Evolutionary conservation across 345 rosid species (phyloP).

Genomic region (Acer saccharum): DNA sequence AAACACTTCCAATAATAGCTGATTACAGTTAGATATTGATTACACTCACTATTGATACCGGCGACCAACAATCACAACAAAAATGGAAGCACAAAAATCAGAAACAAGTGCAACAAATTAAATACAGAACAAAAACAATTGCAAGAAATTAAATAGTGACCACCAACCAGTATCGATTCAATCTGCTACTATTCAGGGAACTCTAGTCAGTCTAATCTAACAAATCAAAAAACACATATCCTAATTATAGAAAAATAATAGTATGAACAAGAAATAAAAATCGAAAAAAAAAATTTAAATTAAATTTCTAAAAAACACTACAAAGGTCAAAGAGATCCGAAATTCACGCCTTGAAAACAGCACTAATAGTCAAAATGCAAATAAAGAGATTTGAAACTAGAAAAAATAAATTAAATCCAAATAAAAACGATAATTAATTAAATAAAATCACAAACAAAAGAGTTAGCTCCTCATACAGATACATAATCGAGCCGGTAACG

Average conservation of each 20-base stretch:
- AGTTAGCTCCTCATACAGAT: background rate
- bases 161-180: slow-evolving; percentile 27
- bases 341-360: slow-evolving; percentile 35
- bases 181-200: slow-evolving; percentile 38
- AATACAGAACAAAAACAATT: background rate
- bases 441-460: background rate
- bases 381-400: background rate
- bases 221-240: background rate
- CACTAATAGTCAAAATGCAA: slow-evolving; percentile 25
- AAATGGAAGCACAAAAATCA: slow-evolving; percentile 13
- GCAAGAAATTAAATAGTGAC: slow-evolving; percentile 8
- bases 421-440: background rate
- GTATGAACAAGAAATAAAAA: slow-evolving; percentile 13
- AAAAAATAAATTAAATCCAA: background rate
- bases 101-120: slow-evolving; percentile 5
- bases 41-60: slow-evolving; percentile 6
- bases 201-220: slow-evolving; percentile 27
- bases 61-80: slow-evolving; percentile 3
- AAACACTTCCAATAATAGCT: slow-evolving; percentile 6
- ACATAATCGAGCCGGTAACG: slow-evolving; percentile 4
- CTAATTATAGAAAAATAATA: slow-evolving; percentile 25
- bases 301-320: slow-evolving; percentile 2
- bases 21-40: background rate
- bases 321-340: slow-evolving; percentile 61
- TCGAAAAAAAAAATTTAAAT: slow-evolving; percentile 24